These are phyloP conservation scores for Debaryomyces castellii DNA, from an alignment of 805 yeast species.

Conservation along the genomic window DNA sequence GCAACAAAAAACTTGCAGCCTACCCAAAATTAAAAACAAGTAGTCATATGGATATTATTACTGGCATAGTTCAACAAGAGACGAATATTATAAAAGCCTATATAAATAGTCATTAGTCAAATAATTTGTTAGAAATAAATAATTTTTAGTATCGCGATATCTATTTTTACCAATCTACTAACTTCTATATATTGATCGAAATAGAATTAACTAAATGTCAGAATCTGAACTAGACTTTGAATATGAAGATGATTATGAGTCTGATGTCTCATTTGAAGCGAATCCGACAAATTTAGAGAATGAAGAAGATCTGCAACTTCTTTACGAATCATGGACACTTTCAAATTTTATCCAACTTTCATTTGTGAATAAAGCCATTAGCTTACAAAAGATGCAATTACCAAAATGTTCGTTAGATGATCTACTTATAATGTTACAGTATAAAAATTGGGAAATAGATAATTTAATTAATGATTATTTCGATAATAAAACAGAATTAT, in stretches of 20 bases:
- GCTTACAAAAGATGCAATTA: constrained; percentile 21
- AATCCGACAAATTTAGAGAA: neutral
- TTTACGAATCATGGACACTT: constrained; percentile 28
- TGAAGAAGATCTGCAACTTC: neutral
- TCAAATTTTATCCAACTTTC: constrained; percentile 22
- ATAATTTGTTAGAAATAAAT: neutral
- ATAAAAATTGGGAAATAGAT: constrained; percentile 39
- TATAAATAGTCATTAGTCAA: constrained; percentile 7
- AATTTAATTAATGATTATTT: constrained; percentile 37
- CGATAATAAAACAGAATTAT: constrained; percentile 26
- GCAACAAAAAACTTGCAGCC: constrained; percentile 19
- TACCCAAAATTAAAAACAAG: constrained; percentile 13
- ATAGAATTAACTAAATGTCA: constrained; percentile 1
- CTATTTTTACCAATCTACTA: neutral
- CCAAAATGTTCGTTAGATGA: constrained; percentile 31
- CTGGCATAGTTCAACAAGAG: constrained; percentile 24
- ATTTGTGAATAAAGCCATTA: constrained; percentile 20
- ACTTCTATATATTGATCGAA: neutral
- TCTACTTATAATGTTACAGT: constrained; percentile 33
- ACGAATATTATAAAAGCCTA: constrained; percentile 15
- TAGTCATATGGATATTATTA: constrained; percentile 12
- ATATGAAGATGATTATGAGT: constrained; percentile 10
- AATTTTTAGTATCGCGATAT: neutral
- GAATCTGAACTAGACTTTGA: constrained; percentile 10
- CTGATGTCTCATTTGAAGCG: constrained; percentile 15